These are phyloP conservation scores for Saccharomyces eubayanus DNA, from an alignment of 805 yeast genomes.

Conservation along the genomic window DNA sequence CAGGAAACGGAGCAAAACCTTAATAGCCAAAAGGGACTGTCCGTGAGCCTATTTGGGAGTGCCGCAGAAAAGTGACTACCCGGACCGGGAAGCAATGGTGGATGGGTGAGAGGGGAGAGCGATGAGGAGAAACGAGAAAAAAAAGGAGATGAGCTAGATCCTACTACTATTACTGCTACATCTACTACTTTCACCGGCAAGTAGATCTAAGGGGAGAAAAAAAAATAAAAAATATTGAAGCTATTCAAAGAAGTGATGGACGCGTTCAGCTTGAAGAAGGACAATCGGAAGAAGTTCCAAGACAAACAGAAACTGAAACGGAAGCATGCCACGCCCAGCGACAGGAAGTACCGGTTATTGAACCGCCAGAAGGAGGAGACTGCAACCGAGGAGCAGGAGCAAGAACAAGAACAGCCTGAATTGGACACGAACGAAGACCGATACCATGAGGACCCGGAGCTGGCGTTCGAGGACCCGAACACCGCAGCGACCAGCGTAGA, in stretches of 20 bases:
- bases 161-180: neutral
- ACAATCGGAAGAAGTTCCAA: slow-evolving; percentile 36
- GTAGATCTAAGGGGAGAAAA: neutral
- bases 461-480: slow-evolving; percentile 7
- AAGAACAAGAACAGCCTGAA: slow-evolving; percentile 7
- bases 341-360: slow-evolving; percentile 27
- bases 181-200: neutral
- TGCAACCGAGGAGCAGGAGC: slow-evolving; percentile 12
- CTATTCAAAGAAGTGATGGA: slow-evolving; percentile 12
- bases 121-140: neutral
- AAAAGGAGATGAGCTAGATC: neutral
- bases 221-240: too few species aligned
- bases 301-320: slow-evolving; percentile 35
- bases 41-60: neutral
- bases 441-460: slow-evolving; percentile 16
- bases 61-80: neutral
- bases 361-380: slow-evolving; percentile 15
- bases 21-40: neutral
- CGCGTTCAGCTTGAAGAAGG: slow-evolving; percentile 29
- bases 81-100: neutral
- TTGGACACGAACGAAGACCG: slow-evolving; percentile 11
- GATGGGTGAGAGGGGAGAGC: neutral
- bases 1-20: neutral
- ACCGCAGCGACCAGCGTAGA: slow-evolving; percentile 8
- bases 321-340: slow-evolving; percentile 33